Percentiles rank a stretch among this genome's conserved stretches.
These are phyloP conservation scores for Smithsoniella earleae DNA, from an alignment of 163 green algal species.

Conservation along the genomic window DNA sequence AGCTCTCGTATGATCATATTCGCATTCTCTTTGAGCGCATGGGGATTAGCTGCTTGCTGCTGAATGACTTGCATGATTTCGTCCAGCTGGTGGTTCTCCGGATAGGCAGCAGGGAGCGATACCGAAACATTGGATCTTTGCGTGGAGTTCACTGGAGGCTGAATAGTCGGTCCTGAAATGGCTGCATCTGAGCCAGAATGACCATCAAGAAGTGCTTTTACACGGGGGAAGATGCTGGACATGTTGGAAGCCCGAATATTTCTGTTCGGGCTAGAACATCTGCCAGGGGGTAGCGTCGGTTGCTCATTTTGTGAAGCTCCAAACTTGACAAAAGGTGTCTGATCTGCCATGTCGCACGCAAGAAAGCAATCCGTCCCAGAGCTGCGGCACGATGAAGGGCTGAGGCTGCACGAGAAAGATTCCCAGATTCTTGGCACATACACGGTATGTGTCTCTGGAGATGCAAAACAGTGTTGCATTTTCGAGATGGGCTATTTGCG, in stretches of 20 bases:
- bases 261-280: neutral
- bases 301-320: neutral
- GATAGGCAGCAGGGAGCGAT: neutral
- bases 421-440: too few relatives aligned
- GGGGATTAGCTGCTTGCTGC: neutral
- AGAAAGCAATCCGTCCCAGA: neutral
- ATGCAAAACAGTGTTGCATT: too few relatives aligned
- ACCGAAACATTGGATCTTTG: neutral
- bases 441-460: too few relatives aligned
- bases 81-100: slow-evolving; percentile 14
- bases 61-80: slow-evolving; percentile 31
- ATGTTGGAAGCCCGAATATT: neutral
- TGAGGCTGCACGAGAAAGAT: neutral
- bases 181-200: neutral
- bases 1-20: neutral
- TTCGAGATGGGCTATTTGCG: too few relatives aligned
- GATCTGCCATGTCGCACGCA: slow-evolving; percentile 2
- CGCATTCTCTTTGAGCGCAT: slow-evolving; percentile 13
- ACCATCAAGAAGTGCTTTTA: neutral
- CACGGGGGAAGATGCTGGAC: neutral
- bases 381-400: neutral
- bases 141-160: neutral
- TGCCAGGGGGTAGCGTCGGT: neutral
- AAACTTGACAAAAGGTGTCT: slow-evolving; percentile 13
- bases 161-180: neutral